Conservation (phyloP, 179 eudicot genomes). For the Camellia oleifera region DNA sequence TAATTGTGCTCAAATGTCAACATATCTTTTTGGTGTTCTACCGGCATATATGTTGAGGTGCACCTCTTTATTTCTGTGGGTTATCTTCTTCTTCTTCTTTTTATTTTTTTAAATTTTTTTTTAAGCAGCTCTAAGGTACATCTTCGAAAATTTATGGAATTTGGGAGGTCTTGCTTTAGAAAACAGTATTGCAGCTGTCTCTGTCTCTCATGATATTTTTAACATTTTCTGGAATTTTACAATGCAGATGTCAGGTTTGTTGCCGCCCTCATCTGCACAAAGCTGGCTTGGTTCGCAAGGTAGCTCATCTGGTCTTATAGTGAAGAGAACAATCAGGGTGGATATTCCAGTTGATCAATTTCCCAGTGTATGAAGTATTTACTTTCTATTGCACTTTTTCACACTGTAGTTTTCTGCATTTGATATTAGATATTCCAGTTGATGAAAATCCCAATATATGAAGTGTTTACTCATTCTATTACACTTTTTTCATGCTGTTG, state of each 20-base stretch:
- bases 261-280: constrained; percentile 72
- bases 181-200: not conserved
- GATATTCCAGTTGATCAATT: constrained; percentile 90
- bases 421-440: constrained; percentile 66
- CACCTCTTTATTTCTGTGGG: constrained; percentile 8
- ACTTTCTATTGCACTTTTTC: constrained; percentile 8
- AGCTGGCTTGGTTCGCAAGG: constrained; percentile 84
- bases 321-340: constrained; percentile 89
- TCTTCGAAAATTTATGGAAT: no score
- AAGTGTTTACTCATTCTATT: constrained; percentile 11
- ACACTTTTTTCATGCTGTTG: not conserved
- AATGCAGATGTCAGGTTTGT: constrained; percentile 75
- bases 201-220: not conserved
- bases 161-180: not conserved
- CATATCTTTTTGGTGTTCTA: constrained; percentile 10
- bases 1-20: constrained; percentile 13
- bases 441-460: constrained; percentile 88
- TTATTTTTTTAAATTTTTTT: not conserved
- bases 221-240: constrained; percentile 17
- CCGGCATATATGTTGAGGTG: constrained; percentile 9
- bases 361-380: constrained; percentile 67
- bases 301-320: constrained; percentile 87
- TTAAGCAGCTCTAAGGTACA: not conserved
- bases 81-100: not conserved
- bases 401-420: not conserved